Evolutionary conservation across 1,139 yeast genomes (phyloP), one percentile per base, ranked within the genome.

Genomic region (Candida neerlandica): DNA sequence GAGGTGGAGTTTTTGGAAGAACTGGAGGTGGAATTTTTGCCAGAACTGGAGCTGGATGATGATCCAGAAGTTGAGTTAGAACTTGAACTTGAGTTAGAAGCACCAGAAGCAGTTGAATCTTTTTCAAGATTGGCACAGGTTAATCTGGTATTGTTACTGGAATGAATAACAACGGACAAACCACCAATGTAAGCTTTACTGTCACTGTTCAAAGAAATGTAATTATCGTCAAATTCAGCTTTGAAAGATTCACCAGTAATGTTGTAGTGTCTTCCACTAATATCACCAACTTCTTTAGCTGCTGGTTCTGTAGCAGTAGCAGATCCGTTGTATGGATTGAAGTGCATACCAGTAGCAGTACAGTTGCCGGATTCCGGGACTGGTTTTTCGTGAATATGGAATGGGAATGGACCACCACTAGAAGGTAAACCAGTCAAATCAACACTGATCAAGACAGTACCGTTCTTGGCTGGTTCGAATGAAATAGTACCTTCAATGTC

Each of bases 331-430:
- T 60, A 75, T 37, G 80, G 79, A 57, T 75, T 66, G 55, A 75
- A 71, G 59, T 73, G 78, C 19, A 53, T 66, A 43, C 51, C 50
- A 26, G 80, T 71, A 37, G 68, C 77, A 33, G 67, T 62, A 62
- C 80, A 75, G 59, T 69, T 67, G 19, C 78, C 78, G 50, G 69
- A 60, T 7, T 66, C 44, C 7, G 78, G 78, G 35, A 75, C 77
- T 14, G 73, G 70, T 14, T 52, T 52, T 49, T 64, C 64, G 58
- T 75, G 79, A 44, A 75, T 64, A 55, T 74, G 79, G 65, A 74
- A 75, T 47, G 67, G 59, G 65, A 73, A 75, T 41, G 78, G 77
- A 30, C 78, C 78, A 29, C 75, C 75, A 5, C 56, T 37, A 4
- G 57, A 34, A 15, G 80, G 80, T 57, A 75, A 69, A 27, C 65